Percentiles rank a stretch among this genome's conserved stretches.
Evolutionary conservation across 2,329 filamentous ascomycete species (phyloP).

Genomic region (Camillea tinctor): DNA sequence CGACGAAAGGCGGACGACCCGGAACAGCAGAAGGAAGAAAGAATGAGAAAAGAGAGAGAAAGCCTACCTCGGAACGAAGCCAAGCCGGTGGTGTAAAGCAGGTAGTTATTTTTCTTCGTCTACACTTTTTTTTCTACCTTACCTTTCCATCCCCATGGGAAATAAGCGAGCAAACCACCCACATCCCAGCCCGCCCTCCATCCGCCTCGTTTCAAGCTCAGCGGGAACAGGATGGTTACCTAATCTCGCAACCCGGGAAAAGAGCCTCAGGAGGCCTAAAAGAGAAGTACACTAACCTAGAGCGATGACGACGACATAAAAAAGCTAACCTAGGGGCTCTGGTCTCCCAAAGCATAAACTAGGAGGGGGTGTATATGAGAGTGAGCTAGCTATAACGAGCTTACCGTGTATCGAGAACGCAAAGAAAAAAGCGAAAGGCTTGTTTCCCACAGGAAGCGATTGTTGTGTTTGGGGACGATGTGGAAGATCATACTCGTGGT

Average conservation of each 20-base stretch:
- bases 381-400: no score
- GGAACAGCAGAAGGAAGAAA: constrained; percentile 5
- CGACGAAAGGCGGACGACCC: constrained; percentile 12
- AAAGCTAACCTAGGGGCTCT: no score
- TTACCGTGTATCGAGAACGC: no score
- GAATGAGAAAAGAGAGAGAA: not conserved
- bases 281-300: not conserved
- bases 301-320: no score
- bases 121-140: no score
- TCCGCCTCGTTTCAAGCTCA: not conserved
- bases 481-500: constrained; percentile 16
- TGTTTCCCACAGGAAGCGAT: not conserved
- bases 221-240: not conserved
- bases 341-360: no score
- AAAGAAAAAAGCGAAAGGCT: not conserved
- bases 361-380: no score
- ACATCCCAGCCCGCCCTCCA: not conserved
- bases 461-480: constrained; percentile 14
- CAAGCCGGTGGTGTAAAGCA: not conserved
- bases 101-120: no score
- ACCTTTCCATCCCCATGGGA: constrained; percentile 4
- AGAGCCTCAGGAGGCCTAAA: not conserved
- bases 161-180: not conserved
- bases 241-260: not conserved
- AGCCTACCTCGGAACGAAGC: not conserved